phyloP scores from a whole-genome alignment of 805 yeast species.

The Lipomyces spencermartinsiae region DNA sequence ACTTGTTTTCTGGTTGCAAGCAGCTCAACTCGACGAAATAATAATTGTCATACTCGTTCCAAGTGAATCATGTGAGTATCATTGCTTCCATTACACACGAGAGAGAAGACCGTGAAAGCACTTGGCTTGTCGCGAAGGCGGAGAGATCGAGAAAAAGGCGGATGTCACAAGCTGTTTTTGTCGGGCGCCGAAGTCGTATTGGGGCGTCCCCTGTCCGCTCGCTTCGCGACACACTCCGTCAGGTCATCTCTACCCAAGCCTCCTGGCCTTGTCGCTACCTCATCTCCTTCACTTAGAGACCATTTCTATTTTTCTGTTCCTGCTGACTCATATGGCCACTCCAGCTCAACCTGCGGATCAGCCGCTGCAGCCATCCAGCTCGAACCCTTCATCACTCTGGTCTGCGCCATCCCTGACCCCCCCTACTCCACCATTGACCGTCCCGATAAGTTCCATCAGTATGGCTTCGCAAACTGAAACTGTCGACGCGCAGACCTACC shows the following conservation, averaged over 20 bases:
- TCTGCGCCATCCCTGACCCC: conserved; percentile 10
- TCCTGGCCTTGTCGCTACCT: not conserved
- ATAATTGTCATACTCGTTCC: not conserved
- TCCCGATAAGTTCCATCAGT: conserved; percentile 4
- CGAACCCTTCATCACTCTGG: conserved; percentile 11
- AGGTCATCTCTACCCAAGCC: not conserved
- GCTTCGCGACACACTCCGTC: not conserved
- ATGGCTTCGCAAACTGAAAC: conserved; percentile 10
- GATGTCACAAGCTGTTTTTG: not conserved
- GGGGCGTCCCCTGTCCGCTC: not conserved
- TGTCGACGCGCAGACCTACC: not conserved
- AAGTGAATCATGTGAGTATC: not conserved
- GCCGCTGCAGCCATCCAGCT: conserved; percentile 7
- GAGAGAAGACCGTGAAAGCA: not conserved
- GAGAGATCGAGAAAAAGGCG: not conserved
- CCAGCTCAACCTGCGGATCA: conserved; percentile 2
- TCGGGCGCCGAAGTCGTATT: not conserved
- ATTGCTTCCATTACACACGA: not conserved
- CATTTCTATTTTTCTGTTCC: not conserved
- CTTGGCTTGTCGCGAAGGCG: not conserved
- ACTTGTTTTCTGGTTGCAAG: no score
- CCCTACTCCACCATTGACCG: conserved; percentile 7
- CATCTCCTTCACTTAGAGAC: not conserved
- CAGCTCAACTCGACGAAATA: no score
- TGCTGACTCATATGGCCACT: not conserved